Conservation (phyloP, 2,329 filamentous ascomycete species). For the Periconia macrospinosa region DNA sequence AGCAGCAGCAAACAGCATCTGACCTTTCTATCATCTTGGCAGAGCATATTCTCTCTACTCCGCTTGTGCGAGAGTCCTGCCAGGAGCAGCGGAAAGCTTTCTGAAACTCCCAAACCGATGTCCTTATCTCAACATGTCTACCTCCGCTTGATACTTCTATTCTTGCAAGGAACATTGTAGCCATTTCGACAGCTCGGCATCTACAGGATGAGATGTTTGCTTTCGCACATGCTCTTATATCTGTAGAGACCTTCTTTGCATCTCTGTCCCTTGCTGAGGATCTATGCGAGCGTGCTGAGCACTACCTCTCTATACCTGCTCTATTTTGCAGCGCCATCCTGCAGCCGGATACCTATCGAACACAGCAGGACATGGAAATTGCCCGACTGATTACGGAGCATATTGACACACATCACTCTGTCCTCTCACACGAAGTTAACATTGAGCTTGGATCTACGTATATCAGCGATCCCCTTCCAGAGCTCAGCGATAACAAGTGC, state of each 20-base stretch:
- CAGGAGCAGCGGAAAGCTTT: not conserved
- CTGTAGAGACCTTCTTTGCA: not conserved
- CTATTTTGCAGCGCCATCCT: not conserved
- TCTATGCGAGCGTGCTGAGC: not conserved
- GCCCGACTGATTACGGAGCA: not conserved
- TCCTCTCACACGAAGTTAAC: not conserved
- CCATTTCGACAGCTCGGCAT: not conserved
- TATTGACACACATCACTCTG: not conserved
- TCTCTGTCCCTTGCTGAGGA: not conserved
- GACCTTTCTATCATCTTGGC: not conserved
- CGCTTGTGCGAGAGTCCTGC: not conserved
- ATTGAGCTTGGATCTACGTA: not conserved
- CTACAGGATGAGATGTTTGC: not conserved
- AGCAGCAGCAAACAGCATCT: not conserved
- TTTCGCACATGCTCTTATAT: not conserved
- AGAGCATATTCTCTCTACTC: not conserved
- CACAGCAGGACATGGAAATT: not conserved
- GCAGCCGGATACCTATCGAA: not conserved
- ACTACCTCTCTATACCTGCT: not conserved
- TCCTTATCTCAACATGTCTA: not conserved
- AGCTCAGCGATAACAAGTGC: not conserved
- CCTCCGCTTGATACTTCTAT: not conserved
- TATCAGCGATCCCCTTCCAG: slow-evolving; percentile 1
- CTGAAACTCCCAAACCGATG: not conserved
- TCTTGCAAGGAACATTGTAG: not conserved